Conservation (phyloP, 805 yeast species). For the Vanderwaltozyma verrucispora region DNA sequence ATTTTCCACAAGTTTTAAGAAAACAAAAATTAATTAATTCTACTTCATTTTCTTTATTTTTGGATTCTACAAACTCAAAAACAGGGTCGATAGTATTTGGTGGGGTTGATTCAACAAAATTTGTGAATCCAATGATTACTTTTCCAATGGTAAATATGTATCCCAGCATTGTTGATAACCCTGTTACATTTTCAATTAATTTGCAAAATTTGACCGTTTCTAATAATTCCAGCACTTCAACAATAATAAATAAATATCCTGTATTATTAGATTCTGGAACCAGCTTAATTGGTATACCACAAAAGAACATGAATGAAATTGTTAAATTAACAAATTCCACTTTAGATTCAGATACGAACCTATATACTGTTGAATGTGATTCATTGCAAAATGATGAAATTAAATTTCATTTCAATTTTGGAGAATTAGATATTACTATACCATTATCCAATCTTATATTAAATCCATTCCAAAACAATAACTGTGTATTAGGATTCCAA, state of each 20-base stretch:
- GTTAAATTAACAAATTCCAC: background rate
- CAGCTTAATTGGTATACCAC: constrained; percentile 37
- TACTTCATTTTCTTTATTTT: constrained; percentile 33
- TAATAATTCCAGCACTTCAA: too few relatives aligned
- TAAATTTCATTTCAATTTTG: constrained; percentile 35
- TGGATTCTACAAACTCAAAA: constrained; percentile 34
- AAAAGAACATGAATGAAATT: constrained; percentile 1
- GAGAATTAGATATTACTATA: constrained; percentile 44
- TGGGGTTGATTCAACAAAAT: constrained; percentile 33
- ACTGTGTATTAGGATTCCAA: background rate
- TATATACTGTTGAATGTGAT: background rate
- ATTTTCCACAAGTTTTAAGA: constrained; percentile 24
- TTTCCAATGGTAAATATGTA: constrained; percentile 23
- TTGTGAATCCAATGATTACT: constrained; percentile 24
- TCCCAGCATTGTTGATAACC: background rate
- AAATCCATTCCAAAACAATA: too few relatives aligned
- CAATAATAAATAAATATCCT: constrained; percentile 12
- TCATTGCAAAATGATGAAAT: background rate
- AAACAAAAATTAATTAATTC: constrained; percentile 33
- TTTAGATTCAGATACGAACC: background rate
- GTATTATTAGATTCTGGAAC: constrained; percentile 40
- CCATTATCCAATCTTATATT: constrained; percentile 32
- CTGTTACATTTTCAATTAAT: background rate
- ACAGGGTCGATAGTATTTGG: constrained; percentile 40
- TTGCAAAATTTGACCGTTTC: background rate